Percentiles rank a stretch among this genome's conserved stretches.
phyloP scores from a whole-genome alignment of 306 rosid species.

The Dicorynia guianensis region DNA sequence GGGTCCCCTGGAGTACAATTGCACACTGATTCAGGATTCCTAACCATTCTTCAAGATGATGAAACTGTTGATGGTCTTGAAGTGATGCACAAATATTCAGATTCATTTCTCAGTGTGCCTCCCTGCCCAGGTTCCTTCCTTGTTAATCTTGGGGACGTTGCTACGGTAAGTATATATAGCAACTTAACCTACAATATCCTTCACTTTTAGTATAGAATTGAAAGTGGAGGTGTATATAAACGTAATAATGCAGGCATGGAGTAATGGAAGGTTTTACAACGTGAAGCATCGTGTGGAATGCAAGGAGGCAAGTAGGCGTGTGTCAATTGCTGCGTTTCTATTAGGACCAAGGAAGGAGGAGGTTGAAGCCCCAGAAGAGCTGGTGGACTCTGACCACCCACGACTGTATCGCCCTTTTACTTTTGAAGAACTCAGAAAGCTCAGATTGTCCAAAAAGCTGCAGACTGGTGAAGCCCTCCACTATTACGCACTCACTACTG shows the following conservation, averaged over 20 bases:
- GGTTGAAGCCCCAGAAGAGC: slow-evolving; percentile 45
- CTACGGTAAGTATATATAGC: slow-evolving; percentile 39
- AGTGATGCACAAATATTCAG: slow-evolving; percentile 42
- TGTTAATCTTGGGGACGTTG: slow-evolving; percentile 54
- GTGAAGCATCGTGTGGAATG: slow-evolving; percentile 54
- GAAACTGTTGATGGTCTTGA: slow-evolving; percentile 58
- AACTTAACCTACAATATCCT: background rate
- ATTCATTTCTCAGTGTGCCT: slow-evolving; percentile 35
- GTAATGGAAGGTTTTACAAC: slow-evolving; percentile 52
- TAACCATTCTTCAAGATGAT: slow-evolving; percentile 66
- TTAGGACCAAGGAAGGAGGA: slow-evolving; percentile 43
- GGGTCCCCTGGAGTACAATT: slow-evolving; percentile 42
- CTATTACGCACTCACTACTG: too few species aligned
- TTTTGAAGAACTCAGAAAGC: slow-evolving; percentile 16
- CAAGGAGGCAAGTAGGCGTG: slow-evolving; percentile 36
- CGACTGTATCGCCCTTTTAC: slow-evolving; percentile 44
- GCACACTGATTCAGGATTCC: slow-evolving; percentile 56
- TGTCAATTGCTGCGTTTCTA: slow-evolving; percentile 20
- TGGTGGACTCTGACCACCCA: slow-evolving; percentile 48
- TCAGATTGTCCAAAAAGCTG: too few species aligned
- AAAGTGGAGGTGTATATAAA: too few species aligned
- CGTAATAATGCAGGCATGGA: slow-evolving; percentile 47
- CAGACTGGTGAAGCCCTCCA: too few species aligned
- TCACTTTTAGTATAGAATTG: too few species aligned
- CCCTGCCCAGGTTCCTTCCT: slow-evolving; percentile 49